Conservation (phyloP, 345 rosid genomes). For the Theobroma cacao region DNA sequence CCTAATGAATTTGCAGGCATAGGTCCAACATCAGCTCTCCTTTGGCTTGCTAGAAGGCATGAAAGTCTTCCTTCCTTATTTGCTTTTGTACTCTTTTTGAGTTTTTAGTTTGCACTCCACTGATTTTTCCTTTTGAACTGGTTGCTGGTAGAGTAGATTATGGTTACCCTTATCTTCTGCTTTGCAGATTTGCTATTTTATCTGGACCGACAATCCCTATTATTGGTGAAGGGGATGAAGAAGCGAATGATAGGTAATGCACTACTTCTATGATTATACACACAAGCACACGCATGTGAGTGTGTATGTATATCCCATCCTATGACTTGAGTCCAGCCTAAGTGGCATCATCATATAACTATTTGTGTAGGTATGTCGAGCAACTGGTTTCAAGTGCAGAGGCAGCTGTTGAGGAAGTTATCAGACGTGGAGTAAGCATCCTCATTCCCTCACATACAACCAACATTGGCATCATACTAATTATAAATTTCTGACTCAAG, state of each 20-base stretch:
- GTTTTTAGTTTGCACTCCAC: background rate
- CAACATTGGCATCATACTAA: background rate
- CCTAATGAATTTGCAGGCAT: constrained; percentile 97
- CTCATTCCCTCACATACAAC: constrained; percentile 7
- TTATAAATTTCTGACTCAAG: constrained; percentile 15
- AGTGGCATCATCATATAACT: background rate
- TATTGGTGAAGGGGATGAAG: constrained; percentile 95
- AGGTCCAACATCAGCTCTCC: constrained; percentile 93
- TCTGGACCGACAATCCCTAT: constrained; percentile 98
- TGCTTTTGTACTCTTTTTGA: constrained; percentile 2
- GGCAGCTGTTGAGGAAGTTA: constrained; percentile 98
- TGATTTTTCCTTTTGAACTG: constrained; percentile 10
- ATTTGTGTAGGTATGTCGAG: constrained; percentile 67
- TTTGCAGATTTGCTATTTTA: constrained; percentile 83
- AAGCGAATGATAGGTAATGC: constrained; percentile 91
- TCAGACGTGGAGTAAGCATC: constrained; percentile 74
- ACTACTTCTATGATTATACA: background rate
- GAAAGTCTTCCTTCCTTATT: constrained; percentile 1
- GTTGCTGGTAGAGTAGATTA: constrained; percentile 11
- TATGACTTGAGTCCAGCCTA: too few relatives aligned
- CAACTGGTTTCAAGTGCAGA: constrained; percentile 95
- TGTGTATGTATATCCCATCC: background rate
- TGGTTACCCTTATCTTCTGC: constrained; percentile 17
- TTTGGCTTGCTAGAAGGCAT: constrained; percentile 97
- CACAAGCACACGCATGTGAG: background rate